Percentiles rank a stretch among this genome's conserved stretches.
These are phyloP conservation scores for Bipolaris bicolor DNA, from an alignment of 2,329 filamentous ascomycete species.

Conservation along the genomic window DNA sequence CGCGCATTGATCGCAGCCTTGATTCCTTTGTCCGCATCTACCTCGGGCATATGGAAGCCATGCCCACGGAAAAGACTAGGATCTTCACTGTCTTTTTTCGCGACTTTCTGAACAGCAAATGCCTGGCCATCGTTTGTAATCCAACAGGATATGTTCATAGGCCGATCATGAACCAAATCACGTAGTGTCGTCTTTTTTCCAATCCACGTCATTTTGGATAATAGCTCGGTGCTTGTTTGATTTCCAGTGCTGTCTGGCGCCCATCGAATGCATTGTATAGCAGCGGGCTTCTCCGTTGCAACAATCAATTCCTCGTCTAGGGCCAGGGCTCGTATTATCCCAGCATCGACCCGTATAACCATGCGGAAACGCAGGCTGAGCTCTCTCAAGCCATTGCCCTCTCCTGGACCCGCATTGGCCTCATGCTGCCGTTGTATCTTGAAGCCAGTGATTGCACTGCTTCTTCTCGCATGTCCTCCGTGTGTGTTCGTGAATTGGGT, in stretches of 20 bases:
- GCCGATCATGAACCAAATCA: conserved; percentile 91
- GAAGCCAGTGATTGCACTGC: conserved; percentile 52
- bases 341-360: conserved; percentile 97
- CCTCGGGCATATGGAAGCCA: conserved; percentile 80
- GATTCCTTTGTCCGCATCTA: conserved; percentile 65
- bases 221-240: conserved; percentile 88
- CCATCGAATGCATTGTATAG: conserved; percentile 97
- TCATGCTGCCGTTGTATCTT: conserved; percentile 48
- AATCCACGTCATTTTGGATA: conserved; percentile 86
- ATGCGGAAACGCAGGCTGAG: conserved; percentile 91
- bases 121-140: conserved; percentile 84
- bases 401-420: conserved; percentile 70
- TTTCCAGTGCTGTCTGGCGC: conserved; percentile 78
- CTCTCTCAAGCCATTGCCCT: conserved; percentile 81
- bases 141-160: conserved; percentile 96
- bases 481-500: conserved; percentile 71
- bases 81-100: conserved; percentile 51
- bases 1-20: conserved; percentile 88
- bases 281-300: conserved; percentile 86
- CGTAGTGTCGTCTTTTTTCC: conserved; percentile 75
- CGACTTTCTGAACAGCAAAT: conserved; percentile 81
- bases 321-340: conserved; percentile 84
- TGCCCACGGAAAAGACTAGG: conserved; percentile 85
- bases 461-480: conserved; percentile 54
- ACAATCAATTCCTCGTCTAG: conserved; percentile 93